A percentile compares a stretch with the other conserved stretches of the same genome.
These are phyloP conservation scores for Fereydounia khargensis DNA, from an alignment of 1,284 basidiomycete species.

Conservation along the genomic window DNA sequence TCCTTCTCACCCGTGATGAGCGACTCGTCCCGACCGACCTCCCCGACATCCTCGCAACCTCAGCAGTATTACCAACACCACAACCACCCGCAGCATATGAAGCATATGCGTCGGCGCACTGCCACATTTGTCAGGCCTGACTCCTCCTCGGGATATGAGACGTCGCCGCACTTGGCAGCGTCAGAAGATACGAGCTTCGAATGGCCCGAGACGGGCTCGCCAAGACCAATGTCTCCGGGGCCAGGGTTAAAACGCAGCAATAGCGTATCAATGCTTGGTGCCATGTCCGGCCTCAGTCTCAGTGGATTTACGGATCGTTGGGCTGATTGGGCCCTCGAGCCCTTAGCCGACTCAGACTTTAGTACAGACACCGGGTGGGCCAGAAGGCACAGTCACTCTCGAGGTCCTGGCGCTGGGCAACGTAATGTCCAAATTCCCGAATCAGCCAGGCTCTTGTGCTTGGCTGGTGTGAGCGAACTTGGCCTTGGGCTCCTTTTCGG, in stretches of 20 bases:
- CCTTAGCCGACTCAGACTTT: slow-evolving; percentile 28
- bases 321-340: slow-evolving; percentile 48
- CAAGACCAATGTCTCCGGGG: slow-evolving; percentile 3
- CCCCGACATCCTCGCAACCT: neutral
- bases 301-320: slow-evolving; percentile 42
- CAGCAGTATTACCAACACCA: slow-evolving; percentile 3
- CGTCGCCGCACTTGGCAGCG: too few species aligned
- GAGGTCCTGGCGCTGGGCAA: too few species aligned
- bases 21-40: too few species aligned
- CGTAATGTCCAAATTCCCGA: slow-evolving; percentile 13
- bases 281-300: slow-evolving; percentile 11
- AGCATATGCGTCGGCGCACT: neutral
- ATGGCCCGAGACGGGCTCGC: slow-evolving; percentile 10
- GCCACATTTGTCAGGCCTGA: too few species aligned
- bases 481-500: slow-evolving; percentile 31
- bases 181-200: too few species aligned
- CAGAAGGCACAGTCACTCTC: neutral
- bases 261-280: slow-evolving; percentile 17
- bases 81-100: neutral
- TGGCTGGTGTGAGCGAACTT: slow-evolving; percentile 24
- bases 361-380: slow-evolving; percentile 41
- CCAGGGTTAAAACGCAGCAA: slow-evolving; percentile 15
- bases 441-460: slow-evolving; percentile 19
- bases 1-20: too few species aligned
- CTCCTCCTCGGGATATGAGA: too few species aligned